Evolutionary conservation across 345 rosid species (phyloP), one percentile per base, ranked within the genome.

Genomic region (Corchorus olitorius): DNA sequence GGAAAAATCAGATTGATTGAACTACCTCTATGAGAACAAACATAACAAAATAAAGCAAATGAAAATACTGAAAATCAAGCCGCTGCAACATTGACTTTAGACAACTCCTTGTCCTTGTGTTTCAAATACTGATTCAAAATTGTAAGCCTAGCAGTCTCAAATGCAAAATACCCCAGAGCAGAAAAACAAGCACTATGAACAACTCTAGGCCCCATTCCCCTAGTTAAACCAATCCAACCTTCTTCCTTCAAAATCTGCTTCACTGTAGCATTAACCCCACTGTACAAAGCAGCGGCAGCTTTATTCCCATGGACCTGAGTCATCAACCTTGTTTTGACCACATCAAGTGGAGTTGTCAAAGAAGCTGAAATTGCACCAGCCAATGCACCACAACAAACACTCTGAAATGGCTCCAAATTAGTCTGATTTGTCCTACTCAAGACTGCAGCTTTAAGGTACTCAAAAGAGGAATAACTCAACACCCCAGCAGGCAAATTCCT

Each of bases 341-440:
- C 99, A 77, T 95, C 97, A 58, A 95, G 82, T 0, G 98, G 99
- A 0, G 99, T 95, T 0, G 99, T 93, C 62, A 95, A 9, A 0
- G 98, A 88, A 11, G 98, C 97, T 0, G 97, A 93, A n/a, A 95
- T 92, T 1, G 97, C 97, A 60, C 99, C 99, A 8, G 98, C 97
- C 74, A 95, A 80, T 4, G 98, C 97, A 0, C 99, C 97, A 65
- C 97, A 93, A 35, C 88, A 87, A 52, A 95, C 93, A 53, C 97
- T 93, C 85, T 95, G 94, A 77, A 90, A 65, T 1, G 99, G 98
- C 84, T 93, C 91, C 81, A 95, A 85, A 84, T 89, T 64, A 16
- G 43, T 78, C 85, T 89, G 87, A 33, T 88, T 76, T 35, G 89
- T 90, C 81, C 70, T 86, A 13, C 77, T 87, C 92, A 95, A 79